Percentiles rank a stretch among this genome's conserved stretches.
These are phyloP conservation scores for Benincasa hispida DNA, from an alignment of 306 rosid genomes.

Conservation along the genomic window DNA sequence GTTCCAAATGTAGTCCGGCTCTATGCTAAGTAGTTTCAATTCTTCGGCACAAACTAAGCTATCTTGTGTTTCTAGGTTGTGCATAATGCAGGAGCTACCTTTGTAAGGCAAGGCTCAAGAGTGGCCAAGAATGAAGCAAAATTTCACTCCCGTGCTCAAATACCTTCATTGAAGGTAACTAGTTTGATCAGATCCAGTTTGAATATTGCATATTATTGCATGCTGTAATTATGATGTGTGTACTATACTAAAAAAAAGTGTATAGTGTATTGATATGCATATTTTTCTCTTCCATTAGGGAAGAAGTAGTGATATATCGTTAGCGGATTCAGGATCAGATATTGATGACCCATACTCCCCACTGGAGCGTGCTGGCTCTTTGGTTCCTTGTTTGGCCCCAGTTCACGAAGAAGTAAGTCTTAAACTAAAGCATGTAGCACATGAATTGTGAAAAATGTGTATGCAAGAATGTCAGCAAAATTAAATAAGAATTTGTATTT, in stretches of 20 bases:
- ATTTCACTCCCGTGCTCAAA: slow-evolving; percentile 27
- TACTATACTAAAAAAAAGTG: too few species aligned
- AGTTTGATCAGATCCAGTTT: not conserved
- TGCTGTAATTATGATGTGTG: not conserved
- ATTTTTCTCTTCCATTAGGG: slow-evolving; percentile 28
- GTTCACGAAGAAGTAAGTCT: slow-evolving; percentile 76
- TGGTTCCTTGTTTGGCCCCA: slow-evolving; percentile 46
- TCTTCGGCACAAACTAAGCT: not conserved
- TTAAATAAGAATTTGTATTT: not conserved
- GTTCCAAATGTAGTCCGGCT: not conserved
- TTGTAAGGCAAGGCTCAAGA: slow-evolving; percentile 52
- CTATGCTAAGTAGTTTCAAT: not conserved
- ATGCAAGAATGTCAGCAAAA: not conserved
- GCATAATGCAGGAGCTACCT: slow-evolving; percentile 44
- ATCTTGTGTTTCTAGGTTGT: slow-evolving; percentile 53
- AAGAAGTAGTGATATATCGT: slow-evolving; percentile 47
- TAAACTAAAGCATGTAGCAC: not conserved
- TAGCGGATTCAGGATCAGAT: slow-evolving; percentile 63
- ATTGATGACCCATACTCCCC: slow-evolving; percentile 62
- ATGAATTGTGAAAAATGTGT: not conserved
- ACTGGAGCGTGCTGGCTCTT: slow-evolving; percentile 28
- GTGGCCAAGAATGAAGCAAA: slow-evolving; percentile 32
- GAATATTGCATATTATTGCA: not conserved
- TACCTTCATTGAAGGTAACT: slow-evolving; percentile 50
- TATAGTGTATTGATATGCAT: not conserved